These are phyloP conservation scores for Thecaphora thlaspeos DNA, from an alignment of 1,284 basidiomycete genomes.

Conservation along the genomic window DNA sequence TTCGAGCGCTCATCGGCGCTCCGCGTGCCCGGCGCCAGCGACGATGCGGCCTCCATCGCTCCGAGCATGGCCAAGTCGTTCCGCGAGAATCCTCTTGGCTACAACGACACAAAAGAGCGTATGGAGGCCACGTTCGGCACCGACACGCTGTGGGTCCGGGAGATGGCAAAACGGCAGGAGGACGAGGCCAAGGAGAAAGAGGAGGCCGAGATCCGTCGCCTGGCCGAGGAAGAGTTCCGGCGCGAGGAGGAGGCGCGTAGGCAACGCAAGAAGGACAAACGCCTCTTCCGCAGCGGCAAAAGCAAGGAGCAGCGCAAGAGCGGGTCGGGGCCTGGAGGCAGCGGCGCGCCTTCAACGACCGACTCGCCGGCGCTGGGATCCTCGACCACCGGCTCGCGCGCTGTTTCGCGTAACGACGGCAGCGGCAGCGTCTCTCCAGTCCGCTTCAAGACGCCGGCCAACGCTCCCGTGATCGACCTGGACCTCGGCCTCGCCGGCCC, in stretches of 20 bases:
- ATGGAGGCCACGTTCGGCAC: constrained; percentile 53
- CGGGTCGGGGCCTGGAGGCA: too few species aligned
- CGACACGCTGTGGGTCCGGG: constrained; percentile 38
- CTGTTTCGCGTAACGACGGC: too few species aligned
- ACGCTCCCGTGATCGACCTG: constrained; percentile 30
- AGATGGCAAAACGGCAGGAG: constrained; percentile 41
- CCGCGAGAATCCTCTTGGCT: constrained; percentile 44
- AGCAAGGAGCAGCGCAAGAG: constrained; percentile 19
- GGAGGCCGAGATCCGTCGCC: constrained; percentile 4
- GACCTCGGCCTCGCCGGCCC: constrained; percentile 13
- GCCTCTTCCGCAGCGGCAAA: background rate
- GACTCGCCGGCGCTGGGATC: too few species aligned
- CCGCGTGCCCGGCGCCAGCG: constrained; percentile 1
- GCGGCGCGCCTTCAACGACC: too few species aligned
- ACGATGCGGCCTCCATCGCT: constrained; percentile 32
- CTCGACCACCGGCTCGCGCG: too few species aligned
- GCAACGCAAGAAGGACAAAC: constrained; percentile 2
- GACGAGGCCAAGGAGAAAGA: constrained; percentile 39
- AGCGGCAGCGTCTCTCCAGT: constrained; percentile 1
- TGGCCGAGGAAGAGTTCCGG: constrained; percentile 7
- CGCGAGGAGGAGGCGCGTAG: constrained; percentile 4
- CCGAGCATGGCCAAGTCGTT: constrained; percentile 39
- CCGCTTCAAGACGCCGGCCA: constrained; percentile 20
- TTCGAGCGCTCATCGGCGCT: constrained; percentile 5
- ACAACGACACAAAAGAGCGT: constrained; percentile 52